Percentiles rank a stretch among this genome's conserved stretches.
These are phyloP conservation scores for Podaxis rugospora DNA, from an alignment of 768 basidiomycete genomes.

Conservation along the genomic window DNA sequence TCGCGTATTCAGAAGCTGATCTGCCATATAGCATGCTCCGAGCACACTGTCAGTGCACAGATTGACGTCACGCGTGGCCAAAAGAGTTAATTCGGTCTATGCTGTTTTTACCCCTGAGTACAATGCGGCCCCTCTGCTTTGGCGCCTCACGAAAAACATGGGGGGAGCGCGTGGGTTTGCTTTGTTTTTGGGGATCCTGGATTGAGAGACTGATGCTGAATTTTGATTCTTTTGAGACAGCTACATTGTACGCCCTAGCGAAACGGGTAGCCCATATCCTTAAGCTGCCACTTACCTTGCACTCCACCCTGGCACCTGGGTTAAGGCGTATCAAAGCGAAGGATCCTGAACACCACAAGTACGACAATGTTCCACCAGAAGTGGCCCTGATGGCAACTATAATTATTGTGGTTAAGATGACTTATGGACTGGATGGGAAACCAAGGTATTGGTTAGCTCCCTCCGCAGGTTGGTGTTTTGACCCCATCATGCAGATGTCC, in stretches of 20 bases:
- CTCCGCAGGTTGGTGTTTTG: slow-evolving; percentile 12
- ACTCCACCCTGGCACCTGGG: slow-evolving; percentile 45
- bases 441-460: slow-evolving; percentile 36
- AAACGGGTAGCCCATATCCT: slow-evolving; percentile 55
- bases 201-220: neutral
- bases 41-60: slow-evolving; percentile 50
- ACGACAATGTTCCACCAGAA: slow-evolving; percentile 69
- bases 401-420: slow-evolving; percentile 76
- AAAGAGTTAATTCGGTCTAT: slow-evolving; percentile 46
- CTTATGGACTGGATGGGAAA: slow-evolving; percentile 77
- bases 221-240: slow-evolving; percentile 29
- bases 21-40: slow-evolving; percentile 56
- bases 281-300: slow-evolving; percentile 57
- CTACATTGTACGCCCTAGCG: slow-evolving; percentile 58
- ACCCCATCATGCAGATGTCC: slow-evolving; percentile 35
- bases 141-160: slow-evolving; percentile 66
- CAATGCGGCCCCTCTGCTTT: slow-evolving; percentile 74
- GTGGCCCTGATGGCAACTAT: slow-evolving; percentile 53
- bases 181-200: neutral
- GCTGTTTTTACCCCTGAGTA: slow-evolving; percentile 65
- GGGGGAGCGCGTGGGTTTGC: slow-evolving; percentile 68
- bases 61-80: slow-evolving; percentile 60
- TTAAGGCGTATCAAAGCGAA: slow-evolving; percentile 27
- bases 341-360: slow-evolving; percentile 44
- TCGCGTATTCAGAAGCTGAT: slow-evolving; percentile 2